Conservation (phyloP, 352 stramenopile species). For the Phytopythium kandeliae region DNA sequence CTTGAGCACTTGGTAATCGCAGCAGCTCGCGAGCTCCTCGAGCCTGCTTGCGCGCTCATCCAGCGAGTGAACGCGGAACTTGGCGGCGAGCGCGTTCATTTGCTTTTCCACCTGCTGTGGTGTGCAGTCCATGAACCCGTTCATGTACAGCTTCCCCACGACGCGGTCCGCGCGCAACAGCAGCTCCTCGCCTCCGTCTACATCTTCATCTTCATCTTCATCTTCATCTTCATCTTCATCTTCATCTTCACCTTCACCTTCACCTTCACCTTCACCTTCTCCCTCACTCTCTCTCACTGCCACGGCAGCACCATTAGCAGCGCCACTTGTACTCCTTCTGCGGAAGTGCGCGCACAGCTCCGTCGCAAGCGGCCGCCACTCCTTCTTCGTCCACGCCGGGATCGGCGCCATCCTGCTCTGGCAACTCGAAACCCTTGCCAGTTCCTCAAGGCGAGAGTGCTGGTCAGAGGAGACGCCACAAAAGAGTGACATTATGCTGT, state of each 20-base stretch:
- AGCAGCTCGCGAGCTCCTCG: slow-evolving; percentile 19
- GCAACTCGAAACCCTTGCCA: not conserved
- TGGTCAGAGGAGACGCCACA: not conserved
- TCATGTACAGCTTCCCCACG: slow-evolving; percentile 38
- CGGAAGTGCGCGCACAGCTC: slow-evolving; percentile 34
- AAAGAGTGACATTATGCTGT: not conserved
- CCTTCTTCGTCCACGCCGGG: slow-evolving; percentile 42
- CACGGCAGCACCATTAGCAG: not conserved
- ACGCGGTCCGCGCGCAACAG: slow-evolving; percentile 42
- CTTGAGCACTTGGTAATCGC: slow-evolving; percentile 47
- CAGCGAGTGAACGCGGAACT: slow-evolving; percentile 54
- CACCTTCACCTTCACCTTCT: not conserved
- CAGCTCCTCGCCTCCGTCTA: slow-evolving; percentile 13
- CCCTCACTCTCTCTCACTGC: too few species aligned
- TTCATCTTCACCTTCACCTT: not conserved
- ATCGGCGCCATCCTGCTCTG: slow-evolving; percentile 13
- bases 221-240: not conserved
- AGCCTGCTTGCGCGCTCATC: slow-evolving; percentile 34
- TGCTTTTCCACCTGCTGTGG: slow-evolving; percentile 43
- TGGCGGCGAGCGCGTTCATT: slow-evolving; percentile 28
- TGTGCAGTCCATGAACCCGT: slow-evolving; percentile 41
- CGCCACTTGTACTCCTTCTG: not conserved
- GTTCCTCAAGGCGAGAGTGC: not conserved
- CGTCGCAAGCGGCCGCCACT: slow-evolving; percentile 52
- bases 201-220: not conserved